phyloP scores from a whole-genome alignment of 106 monocot genomes.

The Phalaenopsis aphrodite region DNA sequence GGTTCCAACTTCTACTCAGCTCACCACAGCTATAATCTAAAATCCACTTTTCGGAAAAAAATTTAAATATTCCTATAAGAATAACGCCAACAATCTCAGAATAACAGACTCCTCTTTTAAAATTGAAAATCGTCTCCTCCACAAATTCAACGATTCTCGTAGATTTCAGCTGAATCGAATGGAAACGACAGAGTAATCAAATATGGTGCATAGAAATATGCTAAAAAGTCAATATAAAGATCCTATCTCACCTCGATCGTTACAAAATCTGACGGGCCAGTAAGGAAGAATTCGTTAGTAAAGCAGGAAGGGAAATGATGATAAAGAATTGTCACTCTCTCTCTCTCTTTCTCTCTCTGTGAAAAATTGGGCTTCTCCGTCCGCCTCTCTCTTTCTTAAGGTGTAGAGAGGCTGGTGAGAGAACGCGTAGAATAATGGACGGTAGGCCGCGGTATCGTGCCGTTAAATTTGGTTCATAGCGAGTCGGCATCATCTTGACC shows the following conservation, averaged over 20 bases:
- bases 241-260: not conserved
- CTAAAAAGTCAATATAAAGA: not conserved
- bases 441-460: not conserved
- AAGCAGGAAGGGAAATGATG: not conserved
- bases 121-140: not conserved
- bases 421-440: not conserved
- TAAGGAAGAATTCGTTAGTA: not conserved
- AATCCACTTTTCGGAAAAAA: not conserved
- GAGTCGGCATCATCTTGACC: constrained; percentile 1
- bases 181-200: not conserved
- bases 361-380: not conserved
- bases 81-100: not conserved
- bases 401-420: not conserved
- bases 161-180: not conserved
- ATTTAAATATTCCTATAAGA: not conserved
- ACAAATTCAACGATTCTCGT: not conserved
- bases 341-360: not conserved
- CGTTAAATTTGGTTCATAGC: not conserved
- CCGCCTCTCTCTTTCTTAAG: not conserved
- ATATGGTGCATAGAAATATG: not conserved
- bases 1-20: too few species aligned
- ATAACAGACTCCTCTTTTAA: not conserved
- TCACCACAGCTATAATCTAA: too few species aligned
- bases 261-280: not conserved
- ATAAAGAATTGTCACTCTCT: not conserved